Percentiles rank a stretch among this genome's conserved stretches.
Conservation (phyloP, 768 basidiomycete species). For the Termitomyces sp. region DNA sequence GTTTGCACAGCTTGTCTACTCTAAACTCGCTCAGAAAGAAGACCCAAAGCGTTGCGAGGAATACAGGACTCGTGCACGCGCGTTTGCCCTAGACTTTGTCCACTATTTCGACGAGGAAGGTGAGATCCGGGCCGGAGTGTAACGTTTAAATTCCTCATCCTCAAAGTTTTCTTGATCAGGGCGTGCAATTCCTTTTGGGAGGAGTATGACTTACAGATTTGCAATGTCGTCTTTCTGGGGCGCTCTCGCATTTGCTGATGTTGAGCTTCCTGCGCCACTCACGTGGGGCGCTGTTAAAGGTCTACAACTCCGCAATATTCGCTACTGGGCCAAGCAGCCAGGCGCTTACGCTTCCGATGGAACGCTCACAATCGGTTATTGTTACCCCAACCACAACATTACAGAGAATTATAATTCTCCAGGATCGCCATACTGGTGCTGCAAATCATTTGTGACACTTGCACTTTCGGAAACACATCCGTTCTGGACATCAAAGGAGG, state of each 20-base stretch:
- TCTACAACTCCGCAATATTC: constrained; percentile 63
- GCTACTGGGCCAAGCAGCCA: constrained; percentile 64
- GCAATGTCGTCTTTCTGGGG: constrained; percentile 83
- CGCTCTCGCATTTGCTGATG: constrained; percentile 65
- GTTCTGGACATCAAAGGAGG: constrained; percentile 68
- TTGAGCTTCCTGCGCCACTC: constrained; percentile 61
- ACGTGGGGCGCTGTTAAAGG: constrained; percentile 76
- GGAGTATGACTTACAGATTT: constrained; percentile 73
- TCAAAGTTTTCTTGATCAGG: constrained; percentile 29
- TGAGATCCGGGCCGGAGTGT: constrained; percentile 17
- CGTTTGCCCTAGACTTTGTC: constrained; percentile 65
- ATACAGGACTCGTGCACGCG: constrained; percentile 55
- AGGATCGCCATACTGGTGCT: constrained; percentile 79
- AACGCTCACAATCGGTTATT: constrained; percentile 66
- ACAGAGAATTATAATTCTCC: constrained; percentile 78
- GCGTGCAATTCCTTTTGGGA: constrained; percentile 69
- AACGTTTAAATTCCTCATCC: background rate
- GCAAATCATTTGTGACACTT: constrained; percentile 68
- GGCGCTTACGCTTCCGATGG: constrained; percentile 59
- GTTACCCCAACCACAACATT: constrained; percentile 70
- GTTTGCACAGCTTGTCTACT: constrained; percentile 66
- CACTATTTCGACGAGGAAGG: constrained; percentile 75
- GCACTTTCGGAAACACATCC: constrained; percentile 61
- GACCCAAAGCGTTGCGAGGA: constrained; percentile 63
- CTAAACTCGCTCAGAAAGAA: constrained; percentile 54